Conservation (phyloP, 352 stramenopile species). For the Pythium folliculosum region DNA sequence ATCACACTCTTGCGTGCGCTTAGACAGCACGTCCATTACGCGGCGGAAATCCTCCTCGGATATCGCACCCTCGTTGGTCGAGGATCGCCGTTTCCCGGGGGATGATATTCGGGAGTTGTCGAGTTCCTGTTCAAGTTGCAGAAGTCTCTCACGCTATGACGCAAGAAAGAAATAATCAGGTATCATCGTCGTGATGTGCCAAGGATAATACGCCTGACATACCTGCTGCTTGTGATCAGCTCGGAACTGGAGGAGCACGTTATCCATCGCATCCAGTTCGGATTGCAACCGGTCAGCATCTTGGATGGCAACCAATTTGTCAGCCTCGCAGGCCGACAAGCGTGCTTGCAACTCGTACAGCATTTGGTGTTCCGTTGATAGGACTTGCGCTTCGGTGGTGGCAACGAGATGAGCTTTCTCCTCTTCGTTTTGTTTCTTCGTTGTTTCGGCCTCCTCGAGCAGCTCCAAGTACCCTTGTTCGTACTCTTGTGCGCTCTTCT, state of each 20-base stretch:
- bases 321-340: constrained; percentile 52
- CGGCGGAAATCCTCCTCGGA: constrained; percentile 49
- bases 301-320: constrained; percentile 60
- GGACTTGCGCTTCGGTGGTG: constrained; percentile 47
- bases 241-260: constrained; percentile 69
- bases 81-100: constrained; percentile 13
- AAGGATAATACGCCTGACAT: background rate
- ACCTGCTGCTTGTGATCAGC: constrained; percentile 56
- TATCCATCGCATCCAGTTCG: constrained; percentile 57
- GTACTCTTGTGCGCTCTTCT: constrained; percentile 54
- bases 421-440: constrained; percentile 44
- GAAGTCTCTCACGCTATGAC: constrained; percentile 46
- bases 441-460: constrained; percentile 38
- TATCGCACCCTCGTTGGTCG: background rate
- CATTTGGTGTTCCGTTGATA: constrained; percentile 53
- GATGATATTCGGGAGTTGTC: constrained; percentile 19
- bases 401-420: constrained; percentile 54
- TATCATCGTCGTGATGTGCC: background rate
- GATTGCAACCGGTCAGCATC: constrained; percentile 57
- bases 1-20: constrained; percentile 70
- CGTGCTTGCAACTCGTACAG: constrained; percentile 68
- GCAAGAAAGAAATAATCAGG: background rate
- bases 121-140: constrained; percentile 49
- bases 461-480: constrained; percentile 69
- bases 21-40: constrained; percentile 53